phyloP scores from a whole-genome alignment of 2,329 filamentous ascomycete species.

The Allantophomopsis cytisporea region DNA sequence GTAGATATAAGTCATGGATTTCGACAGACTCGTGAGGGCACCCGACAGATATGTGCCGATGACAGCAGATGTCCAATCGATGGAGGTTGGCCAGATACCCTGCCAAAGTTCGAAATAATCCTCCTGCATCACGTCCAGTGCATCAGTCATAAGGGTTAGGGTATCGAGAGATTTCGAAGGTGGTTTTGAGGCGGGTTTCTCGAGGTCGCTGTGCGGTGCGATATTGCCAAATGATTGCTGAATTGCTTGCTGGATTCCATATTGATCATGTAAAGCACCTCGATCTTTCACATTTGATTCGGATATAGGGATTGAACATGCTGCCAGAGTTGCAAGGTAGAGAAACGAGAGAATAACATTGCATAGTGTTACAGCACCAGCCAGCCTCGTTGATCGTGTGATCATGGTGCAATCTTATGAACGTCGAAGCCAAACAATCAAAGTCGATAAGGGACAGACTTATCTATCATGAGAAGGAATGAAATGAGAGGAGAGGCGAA shows the following conservation, averaged over 20 bases:
- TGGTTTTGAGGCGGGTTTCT: slow-evolving; percentile 5
- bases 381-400: no score
- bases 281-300: not conserved
- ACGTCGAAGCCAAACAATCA: no score
- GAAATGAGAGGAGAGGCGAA: not conserved
- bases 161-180: slow-evolving; percentile 1
- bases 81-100: slow-evolving; percentile 72
- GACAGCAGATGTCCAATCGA: slow-evolving; percentile 90
- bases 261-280: not conserved
- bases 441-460: no score
- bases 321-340: no score
- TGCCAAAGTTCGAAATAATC: slow-evolving; percentile 65
- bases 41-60: slow-evolving; percentile 68
- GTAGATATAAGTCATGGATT: slow-evolving; percentile 30
- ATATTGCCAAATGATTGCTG: not conserved
- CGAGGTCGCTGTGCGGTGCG: slow-evolving; percentile 1
- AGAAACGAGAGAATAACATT: no score
- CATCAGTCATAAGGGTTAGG: slow-evolving; percentile 27
- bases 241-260: not conserved
- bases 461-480: not conserved
- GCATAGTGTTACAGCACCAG: no score
- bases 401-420: no score
- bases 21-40: slow-evolving; percentile 57
- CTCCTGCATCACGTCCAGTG: slow-evolving; percentile 64
- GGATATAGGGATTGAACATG: no score